Evolutionary conservation across 2,329 filamentous ascomycete species (phyloP).

Genomic region (Aquanectria penicillioides): DNA sequence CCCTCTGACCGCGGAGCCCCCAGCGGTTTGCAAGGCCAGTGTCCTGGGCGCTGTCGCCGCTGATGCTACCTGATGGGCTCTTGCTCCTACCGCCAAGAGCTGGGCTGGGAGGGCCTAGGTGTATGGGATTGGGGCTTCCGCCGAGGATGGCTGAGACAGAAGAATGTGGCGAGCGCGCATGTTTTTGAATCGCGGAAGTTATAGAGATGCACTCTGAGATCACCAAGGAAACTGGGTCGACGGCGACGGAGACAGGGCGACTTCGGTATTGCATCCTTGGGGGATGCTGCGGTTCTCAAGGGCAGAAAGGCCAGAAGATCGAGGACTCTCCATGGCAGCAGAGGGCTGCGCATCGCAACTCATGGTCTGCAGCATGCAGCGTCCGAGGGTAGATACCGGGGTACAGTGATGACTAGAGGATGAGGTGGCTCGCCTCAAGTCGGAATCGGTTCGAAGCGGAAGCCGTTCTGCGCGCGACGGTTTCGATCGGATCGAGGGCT

Average conservation of each 20-base stretch:
- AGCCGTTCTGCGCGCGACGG: neutral
- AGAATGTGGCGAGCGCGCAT: conserved; percentile 94
- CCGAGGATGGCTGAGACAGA: conserved; percentile 96
- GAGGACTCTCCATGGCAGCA: conserved; percentile 40
- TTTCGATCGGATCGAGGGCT: conserved; percentile 4
- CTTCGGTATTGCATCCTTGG: conserved; percentile 68
- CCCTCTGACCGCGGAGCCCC: conserved; percentile 94
- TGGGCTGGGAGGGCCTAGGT: conserved; percentile 60
- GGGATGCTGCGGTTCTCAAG: conserved; percentile 41
- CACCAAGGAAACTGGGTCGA: conserved; percentile 91
- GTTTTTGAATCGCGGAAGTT: conserved; percentile 97
- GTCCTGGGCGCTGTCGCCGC: conserved; percentile 60
- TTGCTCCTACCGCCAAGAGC: conserved; percentile 54
- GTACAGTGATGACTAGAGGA: conserved; percentile 32
- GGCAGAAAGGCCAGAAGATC: conserved; percentile 30
- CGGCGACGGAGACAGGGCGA: conserved; percentile 78
- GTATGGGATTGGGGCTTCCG: conserved; percentile 70
- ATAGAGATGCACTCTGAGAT: conserved; percentile 99
- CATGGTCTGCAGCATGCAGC: conserved; percentile 41
- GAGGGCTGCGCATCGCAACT: conserved; percentile 44
- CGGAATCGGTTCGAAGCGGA: neutral
- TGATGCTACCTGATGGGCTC: conserved; percentile 47
- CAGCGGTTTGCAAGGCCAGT: conserved; percentile 80
- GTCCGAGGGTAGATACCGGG: conserved; percentile 25
- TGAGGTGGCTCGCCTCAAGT: conserved; percentile 17